phyloP scores from a whole-genome alignment of 768 basidiomycete species.

The Termitomyces titanicus region DNA sequence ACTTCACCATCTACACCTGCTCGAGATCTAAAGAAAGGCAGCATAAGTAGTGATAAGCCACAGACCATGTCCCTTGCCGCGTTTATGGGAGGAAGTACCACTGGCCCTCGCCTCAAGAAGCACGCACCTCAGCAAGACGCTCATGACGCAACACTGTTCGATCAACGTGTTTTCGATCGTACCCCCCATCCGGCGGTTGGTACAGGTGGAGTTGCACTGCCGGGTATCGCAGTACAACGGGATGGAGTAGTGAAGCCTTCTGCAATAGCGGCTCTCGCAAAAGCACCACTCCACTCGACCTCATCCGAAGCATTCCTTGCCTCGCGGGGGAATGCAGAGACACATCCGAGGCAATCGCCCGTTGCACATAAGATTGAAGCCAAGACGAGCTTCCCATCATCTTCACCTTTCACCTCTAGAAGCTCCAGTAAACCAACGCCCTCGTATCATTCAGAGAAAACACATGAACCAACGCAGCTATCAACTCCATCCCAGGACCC shows the following conservation, averaged over 20 bases:
- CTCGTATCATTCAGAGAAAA: neutral
- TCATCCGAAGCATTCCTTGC: neutral
- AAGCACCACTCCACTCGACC: neutral
- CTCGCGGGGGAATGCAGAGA: neutral
- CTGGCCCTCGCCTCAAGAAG: conserved; percentile 69
- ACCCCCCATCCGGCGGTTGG: conserved; percentile 76
- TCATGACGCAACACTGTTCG: conserved; percentile 62
- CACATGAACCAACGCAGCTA: neutral
- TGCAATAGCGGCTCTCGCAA: conserved; percentile 2
- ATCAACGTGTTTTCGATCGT: conserved; percentile 49
- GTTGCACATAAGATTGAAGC: neutral
- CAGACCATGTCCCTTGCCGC: conserved; percentile 70
- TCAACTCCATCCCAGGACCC: conserved; percentile 5
- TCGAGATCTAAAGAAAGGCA: neutral
- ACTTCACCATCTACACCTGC: neutral
- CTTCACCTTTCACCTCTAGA: neutral
- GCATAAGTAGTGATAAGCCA: conserved; percentile 12
- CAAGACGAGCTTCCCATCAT: conserved; percentile 30
- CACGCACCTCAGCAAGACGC: conserved; percentile 71
- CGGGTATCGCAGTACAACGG: conserved; percentile 49
- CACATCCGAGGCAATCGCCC: neutral
- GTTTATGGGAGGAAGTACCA: conserved; percentile 77
- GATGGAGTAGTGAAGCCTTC: conserved; percentile 8
- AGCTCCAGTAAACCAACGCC: neutral
- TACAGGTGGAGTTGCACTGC: conserved; percentile 70